Evolutionary conservation across 1,139 yeast genomes (phyloP), one percentile per base, ranked within the genome.

Genomic region (Protomyces pachydermus): DNA sequence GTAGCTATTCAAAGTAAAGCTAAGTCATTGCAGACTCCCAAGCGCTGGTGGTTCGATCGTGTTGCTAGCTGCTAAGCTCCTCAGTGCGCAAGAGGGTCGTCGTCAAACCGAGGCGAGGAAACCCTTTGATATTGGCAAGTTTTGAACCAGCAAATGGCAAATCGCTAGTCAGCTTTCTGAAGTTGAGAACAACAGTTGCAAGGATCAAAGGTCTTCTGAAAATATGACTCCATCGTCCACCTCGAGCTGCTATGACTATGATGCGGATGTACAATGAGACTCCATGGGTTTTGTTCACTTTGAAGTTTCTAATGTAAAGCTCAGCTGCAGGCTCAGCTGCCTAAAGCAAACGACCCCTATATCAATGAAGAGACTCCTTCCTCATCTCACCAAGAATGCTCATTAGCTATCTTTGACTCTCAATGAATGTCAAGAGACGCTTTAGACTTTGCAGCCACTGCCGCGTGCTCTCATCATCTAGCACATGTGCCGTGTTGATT

Each of bases 371-470:
- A 35, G 16, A 9, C 42, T 5, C 16, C 14, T 37, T 37, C 16
- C 4, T 1, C 4, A 37, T 6, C 5, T 4, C 16, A n/a, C 39
- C 14, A 10, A 35, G 10, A 35, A 37, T 37, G 42, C 42, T 37
- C 32, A 28, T 28, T 1, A 28, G 32, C 16, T 37, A 37, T 37
- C 2, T 12, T 12, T 42, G 48, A 12, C 28, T 51, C n/a, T 58
- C 62, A 83, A 52, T 34, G 23, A 51, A 39, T 0, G 88, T 85
- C 23, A 90, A 81, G 53, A 89, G 72, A 65, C 96, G 76, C 74
- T 90, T 90, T 12, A 88, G 74, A 1, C 85, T 84, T 10, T 88
- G 82, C 53, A 89, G 82, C 96, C 96, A 90, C 61, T 83, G 78
- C 67, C 96, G 75, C 0, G 95, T 87, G 53, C 76, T 76, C 65